Percentiles rank a stretch among this genome's conserved stretches.
Evolutionary conservation across 495 filamentous ascomycete species (phyloP).

Genomic region (Penicillium desertorum): DNA sequence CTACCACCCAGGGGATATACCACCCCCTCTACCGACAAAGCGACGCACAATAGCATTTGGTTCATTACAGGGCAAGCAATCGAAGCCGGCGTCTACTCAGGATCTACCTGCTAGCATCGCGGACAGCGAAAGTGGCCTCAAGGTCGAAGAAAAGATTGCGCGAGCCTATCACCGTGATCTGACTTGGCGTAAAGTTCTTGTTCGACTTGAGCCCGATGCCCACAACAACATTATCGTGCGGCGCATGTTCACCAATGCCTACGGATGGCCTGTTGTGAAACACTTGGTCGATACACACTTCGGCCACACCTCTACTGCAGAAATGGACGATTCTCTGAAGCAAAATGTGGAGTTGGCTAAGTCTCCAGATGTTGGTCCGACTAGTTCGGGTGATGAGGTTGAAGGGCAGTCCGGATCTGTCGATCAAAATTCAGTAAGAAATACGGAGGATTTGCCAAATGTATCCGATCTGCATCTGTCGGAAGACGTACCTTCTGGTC

Average conservation of each 20-base stretch:
- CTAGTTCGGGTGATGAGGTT: slow-evolving; percentile 50
- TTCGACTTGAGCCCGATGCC: slow-evolving; percentile 92
- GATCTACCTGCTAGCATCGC: slow-evolving; percentile 15
- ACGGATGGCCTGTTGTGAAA: slow-evolving; percentile 94
- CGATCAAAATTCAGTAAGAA: slow-evolving; percentile 2
- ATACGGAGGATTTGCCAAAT: slow-evolving; percentile 4
- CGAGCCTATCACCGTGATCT: slow-evolving; percentile 87
- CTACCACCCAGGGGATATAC: slow-evolving; percentile 91
- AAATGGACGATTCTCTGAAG: slow-evolving; percentile 58
- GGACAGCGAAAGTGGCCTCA: slow-evolving; percentile 57
- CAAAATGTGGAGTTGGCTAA: slow-evolving; percentile 51
- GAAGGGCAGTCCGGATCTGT: slow-evolving; percentile 26
- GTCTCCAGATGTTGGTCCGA: slow-evolving; percentile 34
- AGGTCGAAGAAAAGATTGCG: slow-evolving; percentile 96
- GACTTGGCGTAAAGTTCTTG: slow-evolving; percentile 94
- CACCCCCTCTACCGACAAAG: slow-evolving; percentile 69
- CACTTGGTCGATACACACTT: slow-evolving; percentile 95
- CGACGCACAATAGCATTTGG: slow-evolving; percentile 45
- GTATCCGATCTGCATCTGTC: slow-evolving; percentile 1
- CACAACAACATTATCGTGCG: slow-evolving; percentile 98
- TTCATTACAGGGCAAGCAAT: slow-evolving; percentile 41
- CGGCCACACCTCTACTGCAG: slow-evolving; percentile 60
- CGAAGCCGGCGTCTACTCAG: slow-evolving; percentile 23
- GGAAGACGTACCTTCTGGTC: slow-evolving; percentile 2
- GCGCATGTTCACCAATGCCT: slow-evolving; percentile 93